phyloP scores from a whole-genome alignment of 192 early-diverging fungal species.

The Backusella westeae region DNA sequence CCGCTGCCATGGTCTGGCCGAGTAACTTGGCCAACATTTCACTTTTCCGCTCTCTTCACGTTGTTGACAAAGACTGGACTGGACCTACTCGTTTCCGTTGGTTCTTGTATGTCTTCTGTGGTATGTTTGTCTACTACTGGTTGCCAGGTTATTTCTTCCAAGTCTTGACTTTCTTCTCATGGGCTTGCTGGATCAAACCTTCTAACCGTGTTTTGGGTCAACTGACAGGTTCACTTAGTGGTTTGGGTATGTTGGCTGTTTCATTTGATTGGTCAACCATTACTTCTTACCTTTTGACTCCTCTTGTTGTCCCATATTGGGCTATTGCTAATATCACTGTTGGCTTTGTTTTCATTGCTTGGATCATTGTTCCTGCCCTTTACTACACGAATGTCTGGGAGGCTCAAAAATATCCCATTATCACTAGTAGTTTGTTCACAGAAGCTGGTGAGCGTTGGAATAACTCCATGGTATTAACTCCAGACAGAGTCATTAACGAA shows the following conservation, averaged over 20 bases:
- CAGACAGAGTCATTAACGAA: constrained; percentile 39
- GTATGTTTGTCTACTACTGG: constrained; percentile 56
- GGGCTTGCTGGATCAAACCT: constrained; percentile 52
- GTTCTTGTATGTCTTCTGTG: constrained; percentile 55
- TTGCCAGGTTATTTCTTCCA: constrained; percentile 56
- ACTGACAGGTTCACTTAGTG: constrained; percentile 44
- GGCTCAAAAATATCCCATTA: constrained; percentile 40
- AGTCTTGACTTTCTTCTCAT: constrained; percentile 46
- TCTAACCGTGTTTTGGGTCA: constrained; percentile 42
- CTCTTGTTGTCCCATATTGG: constrained; percentile 39
- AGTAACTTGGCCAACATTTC: constrained; percentile 71
- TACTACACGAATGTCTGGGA: constrained; percentile 54
- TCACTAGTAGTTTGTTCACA: constrained; percentile 38
- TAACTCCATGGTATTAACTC: constrained; percentile 31
- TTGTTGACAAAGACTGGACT: constrained; percentile 11
- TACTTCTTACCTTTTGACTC: constrained; percentile 40
- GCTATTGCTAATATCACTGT: constrained; percentile 49
- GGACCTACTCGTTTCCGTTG: constrained; percentile 53
- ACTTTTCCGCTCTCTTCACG: constrained; percentile 75
- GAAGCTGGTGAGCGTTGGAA: constrained; percentile 36
- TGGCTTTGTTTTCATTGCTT: constrained; percentile 49
- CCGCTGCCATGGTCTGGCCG: constrained; percentile 89
- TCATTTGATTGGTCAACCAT: constrained; percentile 61
- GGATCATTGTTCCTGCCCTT: constrained; percentile 51
- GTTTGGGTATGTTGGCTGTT: constrained; percentile 54